Percentiles rank a stretch among this genome's conserved stretches.
phyloP scores from a whole-genome alignment of 2,329 filamentous ascomycete genomes.

The Cladophialophora bantiana region DNA sequence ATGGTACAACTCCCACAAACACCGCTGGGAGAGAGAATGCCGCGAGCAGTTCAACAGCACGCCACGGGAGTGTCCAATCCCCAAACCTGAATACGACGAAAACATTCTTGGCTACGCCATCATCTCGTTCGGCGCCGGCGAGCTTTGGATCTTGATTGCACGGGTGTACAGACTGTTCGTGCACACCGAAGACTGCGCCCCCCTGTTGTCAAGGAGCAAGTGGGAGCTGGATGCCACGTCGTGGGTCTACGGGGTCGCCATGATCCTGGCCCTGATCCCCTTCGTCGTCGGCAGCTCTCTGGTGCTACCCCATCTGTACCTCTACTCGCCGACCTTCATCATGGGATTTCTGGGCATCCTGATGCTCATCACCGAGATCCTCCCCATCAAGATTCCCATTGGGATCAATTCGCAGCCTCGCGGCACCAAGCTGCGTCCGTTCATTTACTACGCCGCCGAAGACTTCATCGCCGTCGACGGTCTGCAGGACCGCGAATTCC shows the following conservation, averaged over 20 bases:
- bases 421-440: conserved; percentile 29
- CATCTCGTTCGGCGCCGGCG: conserved; percentile 27
- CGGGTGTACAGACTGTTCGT: conserved; percentile 23
- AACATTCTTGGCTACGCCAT: conserved; percentile 37
- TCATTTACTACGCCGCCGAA: conserved; percentile 34
- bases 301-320: conserved; percentile 23
- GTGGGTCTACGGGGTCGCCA: conserved; percentile 32
- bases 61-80: conserved; percentile 19
- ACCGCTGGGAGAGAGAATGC: conserved; percentile 23
- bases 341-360: conserved; percentile 32
- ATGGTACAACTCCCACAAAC: conserved; percentile 27
- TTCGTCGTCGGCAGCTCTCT: conserved; percentile 29
- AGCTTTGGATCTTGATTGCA: conserved; percentile 32
- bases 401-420: conserved; percentile 32
- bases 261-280: conserved; percentile 30
- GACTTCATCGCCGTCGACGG: conserved; percentile 35
- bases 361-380: conserved; percentile 30
- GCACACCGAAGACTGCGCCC: conserved; percentile 26
- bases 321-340: conserved; percentile 30
- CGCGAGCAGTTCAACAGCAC: conserved; percentile 15
- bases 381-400: conserved; percentile 32
- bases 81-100: conserved; percentile 28
- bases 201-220: conserved; percentile 18
- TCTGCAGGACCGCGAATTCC: conserved; percentile 31
- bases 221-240: conserved; percentile 33